A percentile compares a stretch with the other conserved stretches of the same genome.
These are phyloP conservation scores for Aspergillus carlsbadensis DNA, from an alignment of 495 filamentous ascomycete genomes.

Conservation along the genomic window DNA sequence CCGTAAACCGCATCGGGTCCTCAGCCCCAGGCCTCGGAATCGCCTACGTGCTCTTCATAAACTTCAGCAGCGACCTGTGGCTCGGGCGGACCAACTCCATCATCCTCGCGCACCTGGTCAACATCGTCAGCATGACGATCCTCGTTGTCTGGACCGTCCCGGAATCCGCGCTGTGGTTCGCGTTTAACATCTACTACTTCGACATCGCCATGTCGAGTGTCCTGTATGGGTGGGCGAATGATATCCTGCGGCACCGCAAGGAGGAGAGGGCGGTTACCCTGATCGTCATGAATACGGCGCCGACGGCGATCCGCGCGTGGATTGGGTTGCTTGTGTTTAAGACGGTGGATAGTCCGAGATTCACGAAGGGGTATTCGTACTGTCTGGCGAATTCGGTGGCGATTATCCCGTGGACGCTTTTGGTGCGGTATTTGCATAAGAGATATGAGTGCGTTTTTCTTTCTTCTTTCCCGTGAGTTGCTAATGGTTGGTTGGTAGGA, in stretches of 20 bases:
- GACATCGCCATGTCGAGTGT: constrained; percentile 35
- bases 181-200: constrained; percentile 36
- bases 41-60: constrained; percentile 43
- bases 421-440: background rate
- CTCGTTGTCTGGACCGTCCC: constrained; percentile 52
- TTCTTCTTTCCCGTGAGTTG: too few relatives aligned
- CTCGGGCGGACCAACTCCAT: constrained; percentile 43
- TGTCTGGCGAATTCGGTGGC: constrained; percentile 44
- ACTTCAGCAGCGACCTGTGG: constrained; percentile 47
- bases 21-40: constrained; percentile 42
- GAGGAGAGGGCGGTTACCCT: constrained; percentile 56
- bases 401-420: constrained; percentile 29
- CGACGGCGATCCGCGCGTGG: constrained; percentile 45
- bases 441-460: too few relatives aligned
- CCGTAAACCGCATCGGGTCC: constrained; percentile 42
- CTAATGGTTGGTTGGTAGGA: too few relatives aligned
- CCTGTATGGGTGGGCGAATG: constrained; percentile 50
- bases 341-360: constrained; percentile 46
- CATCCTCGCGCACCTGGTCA: constrained; percentile 39
- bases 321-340: constrained; percentile 39
- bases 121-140: constrained; percentile 37
- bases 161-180: constrained; percentile 47
- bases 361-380: constrained; percentile 49
- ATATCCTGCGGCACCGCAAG: constrained; percentile 45
- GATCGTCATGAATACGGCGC: constrained; percentile 49